phyloP scores from a whole-genome alignment of 768 basidiomycete genomes.

The Favolaschia claudopus region DNA sequence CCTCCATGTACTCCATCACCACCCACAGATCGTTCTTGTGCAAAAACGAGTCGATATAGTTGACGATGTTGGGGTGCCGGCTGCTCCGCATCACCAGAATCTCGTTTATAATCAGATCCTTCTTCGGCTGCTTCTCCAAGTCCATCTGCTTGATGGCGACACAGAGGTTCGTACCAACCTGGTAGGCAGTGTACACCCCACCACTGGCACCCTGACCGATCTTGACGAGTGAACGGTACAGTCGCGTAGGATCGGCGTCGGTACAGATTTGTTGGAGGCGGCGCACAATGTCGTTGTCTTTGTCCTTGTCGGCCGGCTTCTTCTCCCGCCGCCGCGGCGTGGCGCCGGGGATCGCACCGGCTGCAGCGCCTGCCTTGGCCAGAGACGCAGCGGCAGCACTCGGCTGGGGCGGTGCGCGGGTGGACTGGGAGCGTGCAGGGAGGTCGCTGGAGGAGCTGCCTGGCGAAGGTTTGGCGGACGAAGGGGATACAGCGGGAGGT shows the following conservation, averaged over 20 bases:
- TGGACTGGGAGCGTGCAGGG: conserved; percentile 42
- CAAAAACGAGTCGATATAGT: conserved; percentile 98
- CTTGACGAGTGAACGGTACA: conserved; percentile 93
- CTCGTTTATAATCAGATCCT: conserved; percentile 99
- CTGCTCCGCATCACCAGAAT: conserved; percentile 98
- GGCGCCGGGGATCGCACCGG: conserved; percentile 85
- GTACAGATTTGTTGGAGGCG: conserved; percentile 95
- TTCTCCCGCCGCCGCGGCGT: conserved; percentile 89
- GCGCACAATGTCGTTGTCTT: conserved; percentile 89
- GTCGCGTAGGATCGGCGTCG: conserved; percentile 93
- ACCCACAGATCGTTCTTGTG: conserved; percentile 99
- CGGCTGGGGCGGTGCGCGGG: conserved; percentile 41
- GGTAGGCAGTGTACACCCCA: conserved; percentile 98
- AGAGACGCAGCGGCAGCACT: conserved; percentile 71
- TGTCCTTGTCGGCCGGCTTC: conserved; percentile 79
- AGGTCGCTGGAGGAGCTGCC: conserved; percentile 68
- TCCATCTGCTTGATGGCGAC: conserved; percentile 99
- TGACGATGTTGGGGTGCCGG: conserved; percentile 98
- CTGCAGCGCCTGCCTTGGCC: conserved; percentile 65
- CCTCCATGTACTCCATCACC: conserved; percentile 99
- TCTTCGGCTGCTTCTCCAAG: conserved; percentile 99
- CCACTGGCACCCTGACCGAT: conserved; percentile 99
- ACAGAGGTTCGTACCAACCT: conserved; percentile 91
- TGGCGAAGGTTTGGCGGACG: conserved; percentile 58
- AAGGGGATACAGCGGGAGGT: conserved; percentile 39